Percentiles rank a stretch among this genome's conserved stretches.
phyloP scores from a whole-genome alignment of 2,329 filamentous ascomycete genomes.

The Verticillium zaregamsianum region DNA sequence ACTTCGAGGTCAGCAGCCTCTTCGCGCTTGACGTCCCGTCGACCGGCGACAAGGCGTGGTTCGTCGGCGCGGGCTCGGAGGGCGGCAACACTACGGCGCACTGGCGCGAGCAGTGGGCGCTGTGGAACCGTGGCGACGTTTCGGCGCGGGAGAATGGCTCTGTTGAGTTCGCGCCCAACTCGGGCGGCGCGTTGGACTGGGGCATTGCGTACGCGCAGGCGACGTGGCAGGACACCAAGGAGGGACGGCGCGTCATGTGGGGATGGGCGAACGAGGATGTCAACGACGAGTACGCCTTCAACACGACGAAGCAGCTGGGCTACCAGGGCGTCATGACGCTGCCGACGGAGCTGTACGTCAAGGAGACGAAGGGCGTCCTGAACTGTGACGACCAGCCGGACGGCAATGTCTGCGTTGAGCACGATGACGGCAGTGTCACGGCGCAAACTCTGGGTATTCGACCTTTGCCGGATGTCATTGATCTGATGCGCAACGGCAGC shows the following conservation, averaged over 20 bases:
- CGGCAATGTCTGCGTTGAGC: constrained; percentile 9
- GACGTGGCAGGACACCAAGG: constrained; percentile 10
- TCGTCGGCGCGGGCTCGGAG: constrained; percentile 10
- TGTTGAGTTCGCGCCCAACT: constrained; percentile 9
- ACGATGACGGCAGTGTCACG: constrained; percentile 3
- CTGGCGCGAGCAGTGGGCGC: constrained; percentile 13
- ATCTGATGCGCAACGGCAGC: constrained; percentile 10
- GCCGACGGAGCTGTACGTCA: constrained; percentile 11
- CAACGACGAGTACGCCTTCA: neutral
- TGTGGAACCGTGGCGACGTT: constrained; percentile 13
- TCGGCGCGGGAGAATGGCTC: constrained; percentile 12
- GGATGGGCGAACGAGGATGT: constrained; percentile 13
- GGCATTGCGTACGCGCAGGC: constrained; percentile 13
- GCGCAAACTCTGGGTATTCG: constrained; percentile 13
- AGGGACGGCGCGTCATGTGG: constrained; percentile 12
- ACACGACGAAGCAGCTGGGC: constrained; percentile 10
- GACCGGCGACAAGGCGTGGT: constrained; percentile 12
- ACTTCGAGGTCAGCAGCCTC: constrained; percentile 13
- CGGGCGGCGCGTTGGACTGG: constrained; percentile 13
- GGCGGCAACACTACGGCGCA: constrained; percentile 13
- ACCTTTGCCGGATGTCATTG: constrained; percentile 9
- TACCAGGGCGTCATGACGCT: constrained; percentile 12
- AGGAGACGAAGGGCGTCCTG: constrained; percentile 10
- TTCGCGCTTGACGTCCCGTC: constrained; percentile 10
- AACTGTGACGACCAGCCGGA: constrained; percentile 11